These are phyloP conservation scores for Fusarium sp. DNA, from an alignment of 2,329 filamentous ascomycete species.

Conservation along the genomic window DNA sequence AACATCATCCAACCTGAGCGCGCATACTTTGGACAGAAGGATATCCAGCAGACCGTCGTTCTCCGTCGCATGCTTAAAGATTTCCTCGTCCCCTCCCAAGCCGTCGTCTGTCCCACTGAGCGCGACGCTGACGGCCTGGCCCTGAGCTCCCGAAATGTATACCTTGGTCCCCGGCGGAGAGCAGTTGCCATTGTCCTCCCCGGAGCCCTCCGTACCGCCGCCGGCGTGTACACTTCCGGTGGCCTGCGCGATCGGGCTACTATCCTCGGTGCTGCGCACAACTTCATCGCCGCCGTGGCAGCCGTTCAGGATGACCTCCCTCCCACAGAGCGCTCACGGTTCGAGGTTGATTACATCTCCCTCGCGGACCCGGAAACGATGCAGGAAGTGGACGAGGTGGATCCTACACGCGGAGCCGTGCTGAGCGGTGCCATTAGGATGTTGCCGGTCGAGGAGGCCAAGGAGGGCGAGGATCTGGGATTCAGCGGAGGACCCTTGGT, in stretches of 20 bases:
- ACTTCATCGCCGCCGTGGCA: conserved; percentile 62
- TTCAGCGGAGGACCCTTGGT: conserved; percentile 76
- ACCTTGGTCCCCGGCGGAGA: conserved; percentile 79
- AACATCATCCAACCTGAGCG: conserved; percentile 66
- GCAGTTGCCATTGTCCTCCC: conserved; percentile 75
- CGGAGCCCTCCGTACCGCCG: conserved; percentile 73
- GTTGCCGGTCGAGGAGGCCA: conserved; percentile 75
- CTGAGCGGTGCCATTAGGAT: conserved; percentile 92
- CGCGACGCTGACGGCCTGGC: conserved; percentile 84
- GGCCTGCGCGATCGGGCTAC: conserved; percentile 62
- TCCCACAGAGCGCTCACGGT: conserved; percentile 69
- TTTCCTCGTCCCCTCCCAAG: conserved; percentile 78
- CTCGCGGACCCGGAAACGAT: conserved; percentile 85
- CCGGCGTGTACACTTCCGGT: conserved; percentile 66
- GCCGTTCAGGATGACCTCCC: conserved; percentile 68
- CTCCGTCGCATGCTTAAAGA: conserved; percentile 87
- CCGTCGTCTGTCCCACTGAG: conserved; percentile 76
- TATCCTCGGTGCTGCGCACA: conserved; percentile 75
- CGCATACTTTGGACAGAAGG: conserved; percentile 96
- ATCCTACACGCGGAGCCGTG: conserved; percentile 75
- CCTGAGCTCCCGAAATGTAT: conserved; percentile 92
- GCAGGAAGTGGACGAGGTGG: conserved; percentile 76
- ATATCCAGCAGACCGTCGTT: conserved; percentile 93
- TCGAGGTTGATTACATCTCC: conserved; percentile 91
- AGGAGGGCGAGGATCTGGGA: conserved; percentile 76